phyloP scores from a whole-genome alignment of 2,329 filamentous ascomycete species.

The Fusarium tjaetaba region DNA sequence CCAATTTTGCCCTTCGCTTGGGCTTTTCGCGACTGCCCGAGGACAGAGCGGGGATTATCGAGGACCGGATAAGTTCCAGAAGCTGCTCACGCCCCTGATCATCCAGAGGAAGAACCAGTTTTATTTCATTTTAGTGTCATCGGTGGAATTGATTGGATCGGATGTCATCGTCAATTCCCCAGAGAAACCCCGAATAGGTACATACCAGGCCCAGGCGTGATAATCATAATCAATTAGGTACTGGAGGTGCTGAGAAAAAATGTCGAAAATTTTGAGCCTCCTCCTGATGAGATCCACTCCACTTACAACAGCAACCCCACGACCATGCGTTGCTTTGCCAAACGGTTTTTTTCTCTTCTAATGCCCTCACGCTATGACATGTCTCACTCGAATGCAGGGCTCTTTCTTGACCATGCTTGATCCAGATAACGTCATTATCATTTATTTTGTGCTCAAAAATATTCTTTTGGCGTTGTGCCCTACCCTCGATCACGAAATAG shows the following conservation, averaged over 20 bases:
- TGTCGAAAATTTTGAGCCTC: conserved; percentile 28
- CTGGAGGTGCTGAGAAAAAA: background rate
- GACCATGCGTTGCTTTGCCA: conserved; percentile 14
- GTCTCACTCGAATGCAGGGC: conserved; percentile 28
- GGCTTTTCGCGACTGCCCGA: background rate
- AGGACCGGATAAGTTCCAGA: conserved; percentile 34
- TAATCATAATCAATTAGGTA: background rate
- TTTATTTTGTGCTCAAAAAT: background rate
- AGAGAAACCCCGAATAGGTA: background rate
- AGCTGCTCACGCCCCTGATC: conserved; percentile 19
- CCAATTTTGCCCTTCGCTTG: background rate
- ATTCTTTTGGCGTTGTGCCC: conserved; percentile 19
- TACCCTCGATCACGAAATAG: conserved; percentile 20
- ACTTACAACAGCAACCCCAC: conserved; percentile 5
- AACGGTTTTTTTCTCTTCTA: background rate
- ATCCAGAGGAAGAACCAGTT: background rate
- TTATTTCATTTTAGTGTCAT: background rate
- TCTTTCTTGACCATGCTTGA: background rate
- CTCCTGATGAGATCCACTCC: conserved; percentile 14
- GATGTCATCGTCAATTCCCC: conserved; percentile 6
- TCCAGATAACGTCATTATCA: conserved; percentile 2
- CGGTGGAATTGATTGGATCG: conserved; percentile 9
- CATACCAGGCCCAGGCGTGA: background rate
- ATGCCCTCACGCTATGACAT: conserved; percentile 10
- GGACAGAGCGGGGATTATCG: conserved; percentile 25